Evolutionary conservation across 2,329 filamentous ascomycete genomes (phyloP), one percentile per base, ranked within the genome.

Genomic region (Ascochyta koolunga): DNA sequence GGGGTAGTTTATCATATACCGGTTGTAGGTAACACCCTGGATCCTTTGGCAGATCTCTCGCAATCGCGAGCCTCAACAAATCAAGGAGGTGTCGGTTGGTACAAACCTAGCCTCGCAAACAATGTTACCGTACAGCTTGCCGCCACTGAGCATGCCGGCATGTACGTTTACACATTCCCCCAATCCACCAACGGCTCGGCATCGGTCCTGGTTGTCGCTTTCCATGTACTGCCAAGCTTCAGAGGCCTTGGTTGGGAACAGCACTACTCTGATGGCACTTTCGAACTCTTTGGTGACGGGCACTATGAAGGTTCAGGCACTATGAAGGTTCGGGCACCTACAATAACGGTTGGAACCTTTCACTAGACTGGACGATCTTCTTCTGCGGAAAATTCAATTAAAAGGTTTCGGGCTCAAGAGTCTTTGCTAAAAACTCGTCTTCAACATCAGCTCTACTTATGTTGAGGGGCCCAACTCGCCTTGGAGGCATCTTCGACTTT

Each of bases 321-420:
- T n/a, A n/a, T n/a, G 80, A 82, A 39, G 86, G 86, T 0, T 79
- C 76, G 32, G 86, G 86, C 0, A 81, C 81, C 0, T 89, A 88
- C 66, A 80, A 88, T 47, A 87, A 87, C 66, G 85, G 86, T 13
- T 89, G 86, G 86, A 89, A 89, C 54, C 76, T 81, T 0, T 65
- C 85, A 1, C 84, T 82, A 0, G 73, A 85, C 41, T 89, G 84
- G 85, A 84, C 77, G 0, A 83, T 87, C 13, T 84, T 83, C 65
- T 86, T 85, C 68, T 89, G 87, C 66, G 86, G 86, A 13, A 78
- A 79, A 49, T 89, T 89, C 60, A 79, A 84, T 46, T 58, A 68
- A 18, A 48, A 67, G 8, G 69, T 77, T 1, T 58, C 64, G 0
- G 57, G 48, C 21, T 58, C 62, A 1, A 60, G 61, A 43, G 70